A percentile compares a stretch with the other conserved stretches of the same genome.
Evolutionary conservation across 2,329 filamentous ascomycete species (phyloP).

Genomic region (Dactylellina parvicollis): DNA sequence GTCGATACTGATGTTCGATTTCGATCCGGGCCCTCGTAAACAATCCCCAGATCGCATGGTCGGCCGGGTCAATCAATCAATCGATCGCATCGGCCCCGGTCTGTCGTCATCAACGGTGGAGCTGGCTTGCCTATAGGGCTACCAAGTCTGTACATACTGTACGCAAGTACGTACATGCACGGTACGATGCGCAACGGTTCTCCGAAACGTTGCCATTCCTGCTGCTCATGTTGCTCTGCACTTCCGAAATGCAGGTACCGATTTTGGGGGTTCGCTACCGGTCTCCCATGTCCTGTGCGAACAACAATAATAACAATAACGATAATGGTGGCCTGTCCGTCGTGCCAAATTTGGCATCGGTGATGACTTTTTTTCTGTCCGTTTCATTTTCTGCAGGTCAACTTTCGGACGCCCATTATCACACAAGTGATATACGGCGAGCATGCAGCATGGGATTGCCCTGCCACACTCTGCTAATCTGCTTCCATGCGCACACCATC

Average conservation of each 20-base stretch:
- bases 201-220: conserved; percentile 25
- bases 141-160: too few species aligned
- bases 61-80: neutral
- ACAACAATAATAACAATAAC: neutral
- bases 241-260: conserved; percentile 52
- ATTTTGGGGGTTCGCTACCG: conserved; percentile 36
- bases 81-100: conserved; percentile 22
- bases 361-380: conserved; percentile 31
- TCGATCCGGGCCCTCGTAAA: neutral
- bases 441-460: conserved; percentile 9
- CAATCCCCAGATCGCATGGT: neutral
- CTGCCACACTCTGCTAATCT: conserved; percentile 21
- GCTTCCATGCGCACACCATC: neutral
- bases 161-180: too few species aligned
- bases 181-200: too few species aligned
- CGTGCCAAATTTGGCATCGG: conserved; percentile 49
- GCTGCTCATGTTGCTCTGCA: neutral
- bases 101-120: conserved; percentile 40
- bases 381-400: conserved; percentile 50
- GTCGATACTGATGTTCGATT: too few species aligned
- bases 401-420: conserved; percentile 7
- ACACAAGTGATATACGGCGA: conserved; percentile 34
- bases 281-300: conserved; percentile 15
- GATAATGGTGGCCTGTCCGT: conserved; percentile 1
- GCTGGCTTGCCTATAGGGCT: neutral